Percentiles rank a stretch among this genome's conserved stretches.
Conservation (phyloP, 768 basidiomycete species). For the Trametes cubensis region DNA sequence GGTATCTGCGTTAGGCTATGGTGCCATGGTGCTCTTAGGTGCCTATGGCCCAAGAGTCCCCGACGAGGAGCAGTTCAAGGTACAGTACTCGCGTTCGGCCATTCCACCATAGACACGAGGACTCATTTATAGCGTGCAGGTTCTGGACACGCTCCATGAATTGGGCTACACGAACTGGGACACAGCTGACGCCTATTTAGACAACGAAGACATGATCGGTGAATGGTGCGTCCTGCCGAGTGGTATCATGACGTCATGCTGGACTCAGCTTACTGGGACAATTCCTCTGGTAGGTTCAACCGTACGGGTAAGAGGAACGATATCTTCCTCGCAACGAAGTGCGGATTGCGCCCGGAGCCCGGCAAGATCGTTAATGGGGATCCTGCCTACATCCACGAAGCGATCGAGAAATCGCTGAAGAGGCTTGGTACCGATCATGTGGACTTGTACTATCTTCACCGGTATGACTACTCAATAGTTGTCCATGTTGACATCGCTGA, state of each 20-base stretch:
- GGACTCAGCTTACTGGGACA: too few species aligned
- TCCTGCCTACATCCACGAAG: constrained; percentile 44
- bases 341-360: constrained; percentile 40
- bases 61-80: constrained; percentile 65
- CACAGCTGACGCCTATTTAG: constrained; percentile 46
- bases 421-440: constrained; percentile 40
- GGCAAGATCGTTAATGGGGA: constrained; percentile 36
- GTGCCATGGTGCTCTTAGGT: constrained; percentile 59
- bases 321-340: constrained; percentile 68
- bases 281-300: constrained; percentile 44
- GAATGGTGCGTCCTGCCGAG: constrained; percentile 37
- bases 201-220: constrained; percentile 48
- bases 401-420: constrained; percentile 44
- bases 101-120: too few species aligned
- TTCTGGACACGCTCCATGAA: constrained; percentile 47
- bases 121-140: constrained; percentile 30
- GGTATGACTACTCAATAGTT: constrained; percentile 25
- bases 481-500: not conserved
- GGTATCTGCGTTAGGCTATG: constrained; percentile 60
- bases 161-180: constrained; percentile 52
- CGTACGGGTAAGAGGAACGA: constrained; percentile 51
- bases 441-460: constrained; percentile 45
- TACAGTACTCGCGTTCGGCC: constrained; percentile 22
- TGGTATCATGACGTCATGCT: too few species aligned
- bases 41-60: constrained; percentile 47